Percentiles rank a stretch among this genome's conserved stretches.
These are phyloP conservation scores for Herpomyces periplanetae DNA, from an alignment of 2,329 filamentous ascomycete species.

Conservation along the genomic window DNA sequence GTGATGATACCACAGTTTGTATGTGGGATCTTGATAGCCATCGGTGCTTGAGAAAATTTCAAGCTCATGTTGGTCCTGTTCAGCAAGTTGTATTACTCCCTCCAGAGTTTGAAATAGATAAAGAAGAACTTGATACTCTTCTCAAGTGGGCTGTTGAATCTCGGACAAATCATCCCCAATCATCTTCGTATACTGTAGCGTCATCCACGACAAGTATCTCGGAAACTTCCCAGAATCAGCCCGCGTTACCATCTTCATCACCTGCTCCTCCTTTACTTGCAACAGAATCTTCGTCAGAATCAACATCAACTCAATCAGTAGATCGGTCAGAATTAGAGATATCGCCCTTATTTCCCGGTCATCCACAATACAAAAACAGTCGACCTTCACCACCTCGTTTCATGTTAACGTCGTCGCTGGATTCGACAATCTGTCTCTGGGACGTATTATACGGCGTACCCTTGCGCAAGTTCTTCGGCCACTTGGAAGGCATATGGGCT, in stretches of 20 bases:
- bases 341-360: conserved; percentile 15
- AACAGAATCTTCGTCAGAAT: conserved; percentile 2
- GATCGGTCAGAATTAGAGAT: conserved; percentile 2
- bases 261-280: not conserved
- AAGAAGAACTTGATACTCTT: conserved; percentile 13
- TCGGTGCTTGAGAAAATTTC: conserved; percentile 27
- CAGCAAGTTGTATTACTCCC: conserved; percentile 62
- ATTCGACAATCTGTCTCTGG: conserved; percentile 72
- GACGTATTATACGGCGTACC: conserved; percentile 36
- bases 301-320: conserved; percentile 3
- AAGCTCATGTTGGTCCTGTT: conserved; percentile 74
- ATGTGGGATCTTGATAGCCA: conserved; percentile 72
- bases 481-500: conserved; percentile 83
- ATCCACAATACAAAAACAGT: conserved; percentile 12
- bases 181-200: conserved; percentile 5
- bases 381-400: conserved; percentile 47
- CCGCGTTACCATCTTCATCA: conserved; percentile 2
- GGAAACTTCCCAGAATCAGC: not conserved
- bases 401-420: conserved; percentile 66
- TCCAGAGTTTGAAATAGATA: conserved; percentile 42
- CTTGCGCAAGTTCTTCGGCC: conserved; percentile 72
- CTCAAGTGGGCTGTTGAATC: conserved; percentile 11
- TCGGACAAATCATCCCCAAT: conserved; percentile 13
- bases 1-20: conserved; percentile 62
- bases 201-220: conserved; percentile 4